Evolutionary conservation across 306 rosid species (phyloP).

Genomic region (Luffa aegyptiaca): DNA sequence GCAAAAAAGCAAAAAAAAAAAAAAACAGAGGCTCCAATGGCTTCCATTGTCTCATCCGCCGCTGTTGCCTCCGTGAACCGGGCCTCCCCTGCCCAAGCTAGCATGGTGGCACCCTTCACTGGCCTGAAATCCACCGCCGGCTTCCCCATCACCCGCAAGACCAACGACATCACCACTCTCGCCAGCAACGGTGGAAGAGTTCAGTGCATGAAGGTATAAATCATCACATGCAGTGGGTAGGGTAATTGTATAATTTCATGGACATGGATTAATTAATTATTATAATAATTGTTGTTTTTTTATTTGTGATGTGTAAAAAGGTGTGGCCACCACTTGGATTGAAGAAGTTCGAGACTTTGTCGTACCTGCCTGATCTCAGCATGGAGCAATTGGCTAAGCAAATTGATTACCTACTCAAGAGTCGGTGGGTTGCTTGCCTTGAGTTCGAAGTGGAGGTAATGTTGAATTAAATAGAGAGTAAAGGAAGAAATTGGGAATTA

Average conservation of each 20-base stretch:
- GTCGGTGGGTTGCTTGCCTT: constrained; percentile 66
- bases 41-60: constrained; percentile 44
- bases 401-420: constrained; percentile 46
- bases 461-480: no score
- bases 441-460: constrained; percentile 51
- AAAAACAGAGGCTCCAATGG: constrained; percentile 30
- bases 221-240: no score
- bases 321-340: constrained; percentile 66
- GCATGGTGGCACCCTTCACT: constrained; percentile 51
- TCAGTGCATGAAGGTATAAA: constrained; percentile 49
- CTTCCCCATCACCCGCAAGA: constrained; percentile 48
- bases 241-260: no score
- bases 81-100: constrained; percentile 36
- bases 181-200: constrained; percentile 69
- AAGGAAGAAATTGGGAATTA: no score
- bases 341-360: constrained; percentile 81
- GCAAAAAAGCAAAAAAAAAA: background rate
- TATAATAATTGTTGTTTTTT: no score
- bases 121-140: constrained; percentile 57
- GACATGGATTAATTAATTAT: no score
- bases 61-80: constrained; percentile 38
- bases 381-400: constrained; percentile 8
- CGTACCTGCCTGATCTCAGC: constrained; percentile 51
- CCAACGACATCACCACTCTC: constrained; percentile 54
- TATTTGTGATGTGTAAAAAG: constrained; percentile 13